Conservation (phyloP, 345 rosid species). For the Isatis tinctoria region DNA sequence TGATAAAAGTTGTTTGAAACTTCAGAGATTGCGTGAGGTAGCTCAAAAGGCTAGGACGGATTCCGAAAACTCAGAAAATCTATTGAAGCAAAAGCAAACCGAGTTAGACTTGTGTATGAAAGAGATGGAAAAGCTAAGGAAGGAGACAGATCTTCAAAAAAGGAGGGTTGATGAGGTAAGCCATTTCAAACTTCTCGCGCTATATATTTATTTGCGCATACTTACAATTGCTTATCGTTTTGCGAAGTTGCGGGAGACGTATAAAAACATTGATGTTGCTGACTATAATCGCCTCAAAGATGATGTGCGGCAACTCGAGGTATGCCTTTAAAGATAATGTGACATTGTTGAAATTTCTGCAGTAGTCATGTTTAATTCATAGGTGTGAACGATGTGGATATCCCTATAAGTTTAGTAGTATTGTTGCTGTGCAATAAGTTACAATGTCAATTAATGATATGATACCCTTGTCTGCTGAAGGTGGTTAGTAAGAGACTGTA, state of each 20-base stretch:
- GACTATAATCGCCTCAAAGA: conserved; percentile 72
- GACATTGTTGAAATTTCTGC: conserved; percentile 1
- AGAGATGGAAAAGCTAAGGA: conserved; percentile 59
- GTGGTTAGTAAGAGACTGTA: conserved; percentile 11
- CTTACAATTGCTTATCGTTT: conserved; percentile 25
- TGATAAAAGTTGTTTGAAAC: conserved; percentile 9
- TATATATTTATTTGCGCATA: neutral
- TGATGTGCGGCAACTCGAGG: conserved; percentile 61
- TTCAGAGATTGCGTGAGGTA: conserved; percentile 74
- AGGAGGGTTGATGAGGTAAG: conserved; percentile 75
- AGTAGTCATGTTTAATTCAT: neutral
- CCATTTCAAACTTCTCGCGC: conserved; percentile 11
- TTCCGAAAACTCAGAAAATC: conserved; percentile 45
- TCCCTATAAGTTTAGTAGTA: neutral
- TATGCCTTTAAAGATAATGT: conserved; percentile 23
- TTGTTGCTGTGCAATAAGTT: neutral
- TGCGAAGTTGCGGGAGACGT: conserved; percentile 64
- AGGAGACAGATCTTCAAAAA: conserved; percentile 57
- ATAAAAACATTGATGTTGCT: conserved; percentile 61
- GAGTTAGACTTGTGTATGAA: conserved; percentile 68
- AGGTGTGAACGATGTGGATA: conserved; percentile 6
- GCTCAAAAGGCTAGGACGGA: conserved; percentile 58
- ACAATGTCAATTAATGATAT: neutral
- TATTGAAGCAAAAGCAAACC: conserved; percentile 53
- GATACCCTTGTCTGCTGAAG: conserved; percentile 14